Base-by-base conservation (phyloP, 106 monocot genomes). In the Amphibolis antarctica region DNA sequence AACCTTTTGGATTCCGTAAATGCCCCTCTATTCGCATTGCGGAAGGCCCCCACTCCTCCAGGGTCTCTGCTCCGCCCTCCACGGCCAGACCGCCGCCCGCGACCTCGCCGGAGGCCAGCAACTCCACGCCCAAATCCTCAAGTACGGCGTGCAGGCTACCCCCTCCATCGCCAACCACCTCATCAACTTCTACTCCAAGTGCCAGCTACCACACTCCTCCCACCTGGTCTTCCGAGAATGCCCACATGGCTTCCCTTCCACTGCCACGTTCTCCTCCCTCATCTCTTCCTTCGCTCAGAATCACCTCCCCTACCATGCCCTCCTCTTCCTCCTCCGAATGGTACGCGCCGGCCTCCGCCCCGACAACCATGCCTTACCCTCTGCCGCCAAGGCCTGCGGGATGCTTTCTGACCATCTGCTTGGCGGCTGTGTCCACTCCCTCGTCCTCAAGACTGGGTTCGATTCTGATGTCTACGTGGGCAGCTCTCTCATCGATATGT, bases 161-260 rank as follows among this genome's bases (percentile, higher is more conserved):
- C 22, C 65, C 44, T 67, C 73, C 52, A 75, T 88, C 70, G 73
- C 81, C 76, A 88, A 83, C 70, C 83, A 84, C 66, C 81, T 88
- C 80, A 88, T 88, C 76, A 81, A 75, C 65, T 61, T 88, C 76
- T 93, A 79, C 78, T 73, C 78, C 50, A 62, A 60, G 25, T 79
- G 69, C 88, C 50, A 29, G 23, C 85, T 79, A 65, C 89, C 86
- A n/a, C 54, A 55, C 59, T 81, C 81, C 81, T 86, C 88, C 77
- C 75, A n/a, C 72, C 74, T 42, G 44, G 76, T 79, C 50, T 88
- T 89, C 83, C 70, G 69, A 51, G 77, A 83, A 50, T 71, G 64
- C 70, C 72, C 77, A 67, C 54, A 46, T 44, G 47, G 27, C 28
- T 10, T 62, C 28, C 2, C 18, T 22, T 36, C 63, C 68, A 28